Conservation (phyloP, 2,329 filamentous ascomycete species). For the Fusarium liriodendri region DNA sequence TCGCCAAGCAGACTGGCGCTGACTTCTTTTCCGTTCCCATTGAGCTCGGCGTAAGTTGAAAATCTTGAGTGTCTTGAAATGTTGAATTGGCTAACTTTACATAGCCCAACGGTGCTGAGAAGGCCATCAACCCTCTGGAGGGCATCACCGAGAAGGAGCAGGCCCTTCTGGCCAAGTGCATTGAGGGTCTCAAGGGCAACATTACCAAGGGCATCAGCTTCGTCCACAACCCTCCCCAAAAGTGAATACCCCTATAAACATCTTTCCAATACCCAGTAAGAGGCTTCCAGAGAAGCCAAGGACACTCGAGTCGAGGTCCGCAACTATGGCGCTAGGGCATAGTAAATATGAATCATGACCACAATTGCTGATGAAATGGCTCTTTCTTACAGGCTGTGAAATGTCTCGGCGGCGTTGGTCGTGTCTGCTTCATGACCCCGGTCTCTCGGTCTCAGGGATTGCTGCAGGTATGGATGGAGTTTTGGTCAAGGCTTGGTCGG, state of each 20-base stretch:
- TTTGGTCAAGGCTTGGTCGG: constrained; percentile 31
- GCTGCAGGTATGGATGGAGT: constrained; percentile 40
- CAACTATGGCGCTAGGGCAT: constrained; percentile 51
- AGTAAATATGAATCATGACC: constrained; percentile 50
- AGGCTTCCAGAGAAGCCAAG: constrained; percentile 42
- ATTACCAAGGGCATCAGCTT: constrained; percentile 95
- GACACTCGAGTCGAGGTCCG: constrained; percentile 43
- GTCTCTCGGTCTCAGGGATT: constrained; percentile 23
- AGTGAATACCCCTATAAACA: constrained; percentile 68
- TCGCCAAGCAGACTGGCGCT: constrained; percentile 83
- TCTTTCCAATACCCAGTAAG: constrained; percentile 40
- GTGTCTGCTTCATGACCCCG: constrained; percentile 27
- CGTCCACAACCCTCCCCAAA: constrained; percentile 86
- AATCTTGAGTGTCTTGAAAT: constrained; percentile 7
- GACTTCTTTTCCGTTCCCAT: constrained; percentile 98
- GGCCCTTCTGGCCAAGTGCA: constrained; percentile 80
- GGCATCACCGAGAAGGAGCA: constrained; percentile 88
- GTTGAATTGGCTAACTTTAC: constrained; percentile 45
- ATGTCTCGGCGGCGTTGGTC: constrained; percentile 35
- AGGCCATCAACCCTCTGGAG: constrained; percentile 82
- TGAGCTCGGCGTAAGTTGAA: constrained; percentile 86
- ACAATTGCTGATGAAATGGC: constrained; percentile 51
- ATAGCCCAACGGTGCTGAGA: constrained; percentile 85
- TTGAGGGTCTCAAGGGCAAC: constrained; percentile 87
- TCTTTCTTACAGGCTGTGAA: constrained; percentile 53